Evolutionary conservation across 768 basidiomycete genomes (phyloP), one percentile per base, ranked within the genome.

Genomic region (Mrakia frigida): DNA sequence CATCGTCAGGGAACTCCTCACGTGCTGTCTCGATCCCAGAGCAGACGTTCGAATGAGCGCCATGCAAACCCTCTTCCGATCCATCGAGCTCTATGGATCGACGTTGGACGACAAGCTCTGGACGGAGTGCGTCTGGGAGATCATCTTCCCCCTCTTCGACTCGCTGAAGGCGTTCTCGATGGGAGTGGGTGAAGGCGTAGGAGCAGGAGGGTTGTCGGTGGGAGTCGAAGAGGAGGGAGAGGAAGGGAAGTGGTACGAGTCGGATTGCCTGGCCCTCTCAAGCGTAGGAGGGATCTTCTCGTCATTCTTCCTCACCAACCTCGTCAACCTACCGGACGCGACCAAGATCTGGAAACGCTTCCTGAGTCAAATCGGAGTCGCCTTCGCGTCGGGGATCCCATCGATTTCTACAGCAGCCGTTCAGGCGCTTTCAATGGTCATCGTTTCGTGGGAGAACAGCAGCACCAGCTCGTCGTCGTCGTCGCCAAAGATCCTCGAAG

Each of bases 1-100:
- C 83, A 87, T 98, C 7, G 85, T 98, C 3, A 85, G 89, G 9
- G 92, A 94, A 82, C 88, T 98, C 3, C 87, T 95, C 5, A 89
- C 90, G 0, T 85, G 98, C 2, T 93, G 92, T 78, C 88, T 89
- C 3, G 96, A 98, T 80, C 81, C 87, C 0, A 87, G 96, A 43
- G 89, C 90, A 28, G 95, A 99, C 81, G 93, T 96, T 0, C 88
- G 95, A 25, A 91, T 92, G 79, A 93, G 93, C 0, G 94, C 96
- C 14, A 95, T 98, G 63, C 94, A 97, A 83, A 98, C 95, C 2
- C 82, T 99, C 73, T 98, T 97, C 84, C 88, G 95, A 68, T 92
- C 93, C 2, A 88, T 98, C 85, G 93, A 96, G 83, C 86, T 98
- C 14, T 98, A 99, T 81, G 96, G 96, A 2, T 89, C 90, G 11